phyloP scores from a whole-genome alignment of 352 stramenopile genomes.

The Peronosclerospora sorghi region DNA sequence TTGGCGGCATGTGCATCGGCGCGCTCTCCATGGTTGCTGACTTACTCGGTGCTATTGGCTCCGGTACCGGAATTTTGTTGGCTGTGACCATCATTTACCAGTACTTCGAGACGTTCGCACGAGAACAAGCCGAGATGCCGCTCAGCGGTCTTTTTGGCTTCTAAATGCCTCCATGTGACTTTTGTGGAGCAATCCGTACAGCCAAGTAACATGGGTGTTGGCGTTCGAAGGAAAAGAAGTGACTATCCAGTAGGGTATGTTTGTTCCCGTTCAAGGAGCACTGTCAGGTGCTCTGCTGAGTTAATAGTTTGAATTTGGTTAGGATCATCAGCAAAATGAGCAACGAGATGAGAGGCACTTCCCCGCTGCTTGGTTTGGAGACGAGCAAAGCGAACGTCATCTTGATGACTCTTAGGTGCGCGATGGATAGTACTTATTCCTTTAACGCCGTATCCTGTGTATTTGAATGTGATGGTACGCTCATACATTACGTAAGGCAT shows the following conservation, averaged over 20 bases:
- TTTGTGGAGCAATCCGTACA: constrained; percentile 3
- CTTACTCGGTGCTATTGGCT: constrained; percentile 97
- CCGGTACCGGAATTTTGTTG: constrained; percentile 97
- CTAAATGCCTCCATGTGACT: constrained; percentile 30
- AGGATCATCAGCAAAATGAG: constrained; percentile 56
- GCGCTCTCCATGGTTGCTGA: constrained; percentile 97
- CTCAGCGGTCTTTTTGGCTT: constrained; percentile 76
- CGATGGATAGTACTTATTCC: constrained; percentile 33
- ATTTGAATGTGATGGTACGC: constrained; percentile 6
- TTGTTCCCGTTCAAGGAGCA: constrained; percentile 82
- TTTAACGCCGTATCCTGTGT: constrained; percentile 10
- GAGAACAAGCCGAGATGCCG: constrained; percentile 85
- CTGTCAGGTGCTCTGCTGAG: constrained; percentile 80
- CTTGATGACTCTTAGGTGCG: constrained; percentile 55
- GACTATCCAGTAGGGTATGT: constrained; percentile 42
- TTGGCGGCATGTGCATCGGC: constrained; percentile 99
- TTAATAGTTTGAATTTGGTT: constrained; percentile 66
- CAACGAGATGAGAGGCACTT: constrained; percentile 32
- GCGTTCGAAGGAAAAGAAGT: constrained; percentile 12
- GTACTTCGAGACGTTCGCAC: constrained; percentile 97
- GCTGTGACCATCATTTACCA: constrained; percentile 99
- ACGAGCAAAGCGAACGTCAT: constrained; percentile 35
- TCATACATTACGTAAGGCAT: constrained; percentile 22
- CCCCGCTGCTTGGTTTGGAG: constrained; percentile 33
- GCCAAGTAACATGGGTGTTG: constrained; percentile 9